Evolutionary conservation across 1,139 yeast species (phyloP).

Genomic region (Yamadazyma siamensis): DNA sequence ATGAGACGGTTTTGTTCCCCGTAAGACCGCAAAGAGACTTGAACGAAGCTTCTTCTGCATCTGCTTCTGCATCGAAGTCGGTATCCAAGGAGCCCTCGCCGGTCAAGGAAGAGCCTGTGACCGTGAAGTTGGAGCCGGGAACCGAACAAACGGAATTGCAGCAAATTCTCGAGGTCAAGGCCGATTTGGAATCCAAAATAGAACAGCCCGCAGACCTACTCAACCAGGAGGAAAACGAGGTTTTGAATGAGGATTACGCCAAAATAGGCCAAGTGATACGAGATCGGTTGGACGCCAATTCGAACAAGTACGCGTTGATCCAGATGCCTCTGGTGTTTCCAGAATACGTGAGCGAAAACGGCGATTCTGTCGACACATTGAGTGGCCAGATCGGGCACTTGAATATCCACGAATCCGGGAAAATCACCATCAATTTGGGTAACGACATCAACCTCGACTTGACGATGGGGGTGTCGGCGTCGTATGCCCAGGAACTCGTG

Average conservation of each 20-base stretch:
- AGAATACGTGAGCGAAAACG: constrained; percentile 26
- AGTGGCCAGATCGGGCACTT: constrained; percentile 67
- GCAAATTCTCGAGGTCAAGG: constrained; percentile 25
- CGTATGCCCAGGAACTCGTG: constrained; percentile 74
- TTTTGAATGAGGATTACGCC: constrained; percentile 31
- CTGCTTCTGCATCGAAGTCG: background rate
- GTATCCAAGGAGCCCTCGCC: constrained; percentile 12
- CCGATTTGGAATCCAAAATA: constrained; percentile 28
- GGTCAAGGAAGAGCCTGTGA: constrained; percentile 14
- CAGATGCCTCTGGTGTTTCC: constrained; percentile 77
- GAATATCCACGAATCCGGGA: constrained; percentile 80
- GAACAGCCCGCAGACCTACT: constrained; percentile 29
- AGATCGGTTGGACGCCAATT: constrained; percentile 19
- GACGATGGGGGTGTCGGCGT: constrained; percentile 66
- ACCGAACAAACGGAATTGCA: constrained; percentile 24
- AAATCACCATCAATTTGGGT: constrained; percentile 70
- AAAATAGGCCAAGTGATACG: constrained; percentile 27
- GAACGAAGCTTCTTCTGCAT: constrained; percentile 10
- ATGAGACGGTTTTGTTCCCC: constrained; percentile 44
- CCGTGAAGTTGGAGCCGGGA: constrained; percentile 21
- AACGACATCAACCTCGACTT: constrained; percentile 63
- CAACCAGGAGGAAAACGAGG: constrained; percentile 29
- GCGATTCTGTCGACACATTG: constrained; percentile 12
- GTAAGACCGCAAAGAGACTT: constrained; percentile 37
- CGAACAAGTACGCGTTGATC: constrained; percentile 49